phyloP scores from a whole-genome alignment of 2,329 filamentous ascomycete species.

The Aspergillus melleus region DNA sequence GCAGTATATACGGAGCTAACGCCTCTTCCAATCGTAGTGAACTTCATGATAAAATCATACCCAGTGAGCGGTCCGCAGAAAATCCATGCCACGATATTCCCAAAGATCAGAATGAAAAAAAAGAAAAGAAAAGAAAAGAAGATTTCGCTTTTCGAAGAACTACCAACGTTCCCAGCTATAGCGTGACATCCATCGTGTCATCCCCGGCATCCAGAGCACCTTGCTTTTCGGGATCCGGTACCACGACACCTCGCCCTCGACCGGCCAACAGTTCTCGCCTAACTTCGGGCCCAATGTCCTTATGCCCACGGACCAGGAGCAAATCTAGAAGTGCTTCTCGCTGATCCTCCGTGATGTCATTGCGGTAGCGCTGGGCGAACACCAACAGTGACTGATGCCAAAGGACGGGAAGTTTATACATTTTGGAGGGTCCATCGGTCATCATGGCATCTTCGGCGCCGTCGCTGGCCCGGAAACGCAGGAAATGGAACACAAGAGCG shows the following conservation, averaged over 20 bases:
- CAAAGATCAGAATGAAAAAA: neutral
- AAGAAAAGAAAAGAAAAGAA: neutral
- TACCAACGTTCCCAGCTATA: conserved; percentile 23
- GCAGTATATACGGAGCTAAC: neutral
- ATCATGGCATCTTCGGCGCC: conserved; percentile 55
- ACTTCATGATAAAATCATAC: neutral
- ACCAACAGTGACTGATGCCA: conserved; percentile 94
- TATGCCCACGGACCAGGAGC: conserved; percentile 79
- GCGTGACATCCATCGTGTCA: conserved; percentile 81
- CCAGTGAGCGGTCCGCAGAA: neutral
- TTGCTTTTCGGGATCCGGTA: conserved; percentile 52
- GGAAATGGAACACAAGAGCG: conserved; percentile 91
- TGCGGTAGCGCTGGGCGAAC: conserved; percentile 91
- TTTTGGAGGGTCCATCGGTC: conserved; percentile 45
- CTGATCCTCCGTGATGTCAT: conserved; percentile 95
- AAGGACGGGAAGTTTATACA: conserved; percentile 76
- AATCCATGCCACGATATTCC: neutral
- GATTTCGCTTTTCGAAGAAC: neutral
- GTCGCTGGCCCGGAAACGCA: conserved; percentile 75
- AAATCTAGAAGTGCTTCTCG: conserved; percentile 87
- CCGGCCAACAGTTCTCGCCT: conserved; percentile 85
- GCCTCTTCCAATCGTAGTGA: neutral
- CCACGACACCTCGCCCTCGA: conserved; percentile 74
- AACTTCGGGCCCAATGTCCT: conserved; percentile 86
- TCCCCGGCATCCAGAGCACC: conserved; percentile 68